Evolutionary conservation across 192 early-diverging fungal genomes (phyloP).

Genomic region (Coemansia sp.): DNA sequence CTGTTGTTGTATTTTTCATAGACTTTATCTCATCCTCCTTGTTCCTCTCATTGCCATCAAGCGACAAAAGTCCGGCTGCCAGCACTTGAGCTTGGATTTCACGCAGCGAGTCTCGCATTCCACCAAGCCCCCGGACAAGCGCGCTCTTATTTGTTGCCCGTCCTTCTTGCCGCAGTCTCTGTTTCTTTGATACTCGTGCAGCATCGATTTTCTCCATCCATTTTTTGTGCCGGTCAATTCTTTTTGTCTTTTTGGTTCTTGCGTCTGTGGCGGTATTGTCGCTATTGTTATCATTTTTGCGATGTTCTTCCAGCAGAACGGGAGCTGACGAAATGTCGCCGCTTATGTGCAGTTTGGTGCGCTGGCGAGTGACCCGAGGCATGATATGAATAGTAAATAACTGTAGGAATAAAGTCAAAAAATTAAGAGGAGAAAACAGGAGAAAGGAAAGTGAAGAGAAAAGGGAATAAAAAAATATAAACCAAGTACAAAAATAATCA

Average conservation of each 20-base stretch:
- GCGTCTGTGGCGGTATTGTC: background rate
- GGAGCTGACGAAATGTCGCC: conserved; percentile 4
- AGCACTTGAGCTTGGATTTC: conserved; percentile 26
- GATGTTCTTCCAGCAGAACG: background rate
- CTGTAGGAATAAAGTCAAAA: background rate
- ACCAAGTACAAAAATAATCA: too few relatives aligned
- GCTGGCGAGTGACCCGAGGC: conserved; percentile 1
- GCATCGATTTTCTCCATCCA: conserved; percentile 68
- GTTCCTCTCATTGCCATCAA: conserved; percentile 2
- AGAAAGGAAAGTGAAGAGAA: background rate
- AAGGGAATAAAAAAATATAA: background rate
- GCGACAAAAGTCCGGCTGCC: conserved; percentile 20
- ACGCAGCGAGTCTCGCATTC: conserved; percentile 45
- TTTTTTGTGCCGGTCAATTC: conserved; percentile 58
- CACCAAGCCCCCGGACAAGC: conserved; percentile 57
- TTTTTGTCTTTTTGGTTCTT: conserved; percentile 56
- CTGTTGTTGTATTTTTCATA: background rate
- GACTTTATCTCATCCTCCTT: background rate
- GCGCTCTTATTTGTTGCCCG: conserved; percentile 50
- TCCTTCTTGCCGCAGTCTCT: conserved; percentile 47
- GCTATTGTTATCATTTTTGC: background rate
- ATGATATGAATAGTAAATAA: background rate
- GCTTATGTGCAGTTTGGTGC: conserved; percentile 1
- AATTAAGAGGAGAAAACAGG: background rate
- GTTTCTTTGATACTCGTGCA: conserved; percentile 54